Conservation (phyloP, 345 rosid species). For the Boechera stricta region DNA sequence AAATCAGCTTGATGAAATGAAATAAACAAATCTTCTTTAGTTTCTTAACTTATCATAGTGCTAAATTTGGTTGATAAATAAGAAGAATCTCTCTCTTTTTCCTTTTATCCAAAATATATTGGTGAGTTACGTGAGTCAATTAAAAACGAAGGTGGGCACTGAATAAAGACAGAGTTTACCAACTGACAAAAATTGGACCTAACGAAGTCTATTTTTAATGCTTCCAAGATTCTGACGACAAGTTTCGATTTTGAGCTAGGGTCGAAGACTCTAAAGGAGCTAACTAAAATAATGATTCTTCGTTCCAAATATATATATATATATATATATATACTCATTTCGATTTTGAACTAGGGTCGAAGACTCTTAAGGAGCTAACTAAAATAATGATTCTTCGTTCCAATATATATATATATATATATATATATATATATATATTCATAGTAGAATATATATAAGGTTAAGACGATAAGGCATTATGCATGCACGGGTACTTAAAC, state of each 20-base stretch:
- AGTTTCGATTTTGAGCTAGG: conserved; percentile 10
- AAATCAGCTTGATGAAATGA: conserved; percentile 36
- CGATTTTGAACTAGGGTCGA: background rate
- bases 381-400: conserved; percentile 8
- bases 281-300: background rate
- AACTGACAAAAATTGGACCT: conserved; percentile 21
- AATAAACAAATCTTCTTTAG: conserved; percentile 39
- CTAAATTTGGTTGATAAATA: conserved; percentile 25
- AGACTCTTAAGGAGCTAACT: background rate
- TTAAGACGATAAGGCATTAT: background rate
- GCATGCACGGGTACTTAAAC: background rate
- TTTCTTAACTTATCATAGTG: conserved; percentile 31
- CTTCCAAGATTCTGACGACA: conserved; percentile 32
- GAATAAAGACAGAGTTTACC: conserved; percentile 20
- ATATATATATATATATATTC: no score
- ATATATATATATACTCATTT: no score
- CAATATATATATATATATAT: background rate
- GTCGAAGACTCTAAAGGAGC: background rate
- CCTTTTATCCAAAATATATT: background rate
- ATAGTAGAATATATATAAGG: background rate
- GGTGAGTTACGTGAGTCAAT: background rate
- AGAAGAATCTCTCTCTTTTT: background rate
- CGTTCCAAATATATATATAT: background rate
- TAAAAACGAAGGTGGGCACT: background rate
- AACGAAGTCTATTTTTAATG: conserved; percentile 1